Evolutionary conservation across 352 stramenopile genomes (phyloP).

Genomic region (Globisporangium recalcitrans): DNA sequence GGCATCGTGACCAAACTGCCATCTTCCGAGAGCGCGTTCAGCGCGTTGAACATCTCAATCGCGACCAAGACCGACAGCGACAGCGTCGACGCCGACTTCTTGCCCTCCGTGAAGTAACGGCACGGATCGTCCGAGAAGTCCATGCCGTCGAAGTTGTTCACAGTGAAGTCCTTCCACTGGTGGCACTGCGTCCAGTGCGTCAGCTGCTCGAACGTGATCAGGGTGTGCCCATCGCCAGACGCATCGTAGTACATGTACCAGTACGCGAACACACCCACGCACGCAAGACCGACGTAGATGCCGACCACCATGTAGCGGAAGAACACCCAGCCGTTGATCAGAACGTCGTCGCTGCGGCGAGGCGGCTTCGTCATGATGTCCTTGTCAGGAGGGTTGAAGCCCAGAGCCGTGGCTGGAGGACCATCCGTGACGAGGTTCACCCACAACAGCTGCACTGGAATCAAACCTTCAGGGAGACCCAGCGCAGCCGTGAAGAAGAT

Average conservation of each 20-base stretch:
- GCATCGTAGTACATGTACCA: conserved; percentile 92
- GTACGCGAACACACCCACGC: conserved; percentile 91
- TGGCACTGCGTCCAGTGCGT: conserved; percentile 89
- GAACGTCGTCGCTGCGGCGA: conserved; percentile 92
- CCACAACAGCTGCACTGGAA: conserved; percentile 98
- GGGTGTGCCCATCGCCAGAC: conserved; percentile 88
- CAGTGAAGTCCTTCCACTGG: conserved; percentile 88
- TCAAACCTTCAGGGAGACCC: conserved; percentile 96
- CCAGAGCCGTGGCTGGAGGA: conserved; percentile 95
- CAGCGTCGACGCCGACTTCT: conserved; percentile 89
- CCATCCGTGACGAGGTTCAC: conserved; percentile 99
- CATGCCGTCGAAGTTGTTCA: conserved; percentile 89
- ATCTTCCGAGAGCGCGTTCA: conserved; percentile 93
- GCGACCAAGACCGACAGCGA: conserved; percentile 92
- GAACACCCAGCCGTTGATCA: conserved; percentile 98
- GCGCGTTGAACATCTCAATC: conserved; percentile 95
- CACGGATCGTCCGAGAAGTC: conserved; percentile 89
- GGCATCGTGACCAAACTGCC: conserved; percentile 90
- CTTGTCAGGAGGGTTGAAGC: conserved; percentile 97
- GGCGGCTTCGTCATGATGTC: conserved; percentile 97
- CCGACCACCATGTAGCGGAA: conserved; percentile 96
- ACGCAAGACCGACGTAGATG: conserved; percentile 91
- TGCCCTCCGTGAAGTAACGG: conserved; percentile 91
- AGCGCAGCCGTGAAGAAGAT: conserved; percentile 97
- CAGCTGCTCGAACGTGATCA: conserved; percentile 88